Evolutionary conservation across 495 filamentous ascomycete species (phyloP), one percentile per base, ranked within the genome.

Genomic region (Lineolata rhizophorae): DNA sequence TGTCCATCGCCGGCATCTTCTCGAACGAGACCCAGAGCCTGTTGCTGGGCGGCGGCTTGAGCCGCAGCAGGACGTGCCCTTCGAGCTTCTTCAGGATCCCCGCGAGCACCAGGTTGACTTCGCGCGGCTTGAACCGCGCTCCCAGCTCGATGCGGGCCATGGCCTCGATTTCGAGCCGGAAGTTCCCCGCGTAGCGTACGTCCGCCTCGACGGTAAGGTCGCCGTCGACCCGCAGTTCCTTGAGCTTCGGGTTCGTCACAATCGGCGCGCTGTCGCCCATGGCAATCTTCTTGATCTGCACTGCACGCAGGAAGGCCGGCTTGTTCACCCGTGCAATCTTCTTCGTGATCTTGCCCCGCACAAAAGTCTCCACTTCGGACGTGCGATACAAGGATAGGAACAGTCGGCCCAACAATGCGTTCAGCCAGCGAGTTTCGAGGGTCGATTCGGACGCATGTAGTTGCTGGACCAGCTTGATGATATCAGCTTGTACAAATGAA

Each of bases 31-130:
- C 67, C 87, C 87, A 97, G 24, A 93, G 49, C 17, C 87, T 70
- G 50, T 95, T 95, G 53, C 80, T 92, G 0, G 87, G 87, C 20
- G 87, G 80, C 15, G 87, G 84, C 49, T 97, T 97, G 51, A 93
- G 74, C 34, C 76, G 73, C 34, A 94, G 58, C 35, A 91, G 53
- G 34, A 73, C 48, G 47, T 92, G 85, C 2, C 85, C 87, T 43
- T 87, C 74, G 6, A 95, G 53, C 40, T 74, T 80, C 47, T 78
- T 84, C 34, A 94, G 46, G 3, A 90, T 73, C 2, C 82, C 75
- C 4, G 85, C 82, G 20, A 97, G 65, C 20, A 94, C 62, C 25
- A 97, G 62, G 37, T 82, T 78, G 25, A 95, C 83, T 46, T 92
- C 84, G 39, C 84, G 60, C 9, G 75, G 64, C 42, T 91, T 94